Evolutionary conservation across 805 yeast species (phyloP), one percentile per base, ranked within the genome.

Genomic region (Metschnikowia koreensis): DNA sequence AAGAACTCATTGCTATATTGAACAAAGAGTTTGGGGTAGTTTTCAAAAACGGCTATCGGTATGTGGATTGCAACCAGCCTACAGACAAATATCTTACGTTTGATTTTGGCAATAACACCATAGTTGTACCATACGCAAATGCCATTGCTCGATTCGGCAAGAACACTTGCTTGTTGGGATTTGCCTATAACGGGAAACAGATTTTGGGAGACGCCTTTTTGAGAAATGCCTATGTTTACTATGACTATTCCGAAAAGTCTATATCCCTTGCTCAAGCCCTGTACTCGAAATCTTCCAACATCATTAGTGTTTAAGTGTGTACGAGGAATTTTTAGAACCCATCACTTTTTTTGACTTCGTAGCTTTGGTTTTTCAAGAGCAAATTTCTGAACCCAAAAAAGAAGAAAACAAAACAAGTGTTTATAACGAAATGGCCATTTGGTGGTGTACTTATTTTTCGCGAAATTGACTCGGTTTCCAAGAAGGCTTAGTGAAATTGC

Each of bases 171-270:
- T 44, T 46, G 44, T 53, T 55, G 54, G 59, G 54, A 1, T 55
- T 53, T 41, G n/a, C 46, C 9, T 44, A 52, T 39, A 6, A 41
- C 44, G 53, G 52, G 36, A 27, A 41, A 41, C 27, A 13, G n/a
- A 53, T 55, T 26, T 52, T 55, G 48, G 64, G 64, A 2, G 59
- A 60, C 34, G 51, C 52, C 27, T 58, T 60, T 47, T 54, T 60
- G 53, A 50, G 61, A 46, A 46, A 54, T 16, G 62, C 61, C 12
- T 60, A 60, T 44, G 56, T 55, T 7, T 54, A 54, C 51, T 60
- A 53, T 43, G 58, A 60, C 38, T 51, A 57, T 17, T 51, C 56
- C 10, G 60, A 54, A 47, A 39, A 48, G 38, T 48, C 46, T 12
- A 53, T 60, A 31, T 50, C 57, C 4, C 47, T 60, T n/a, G 60